These are phyloP conservation scores for Axilococcus clingmanii DNA, from an alignment of 139 green algal genomes.

Conservation along the genomic window DNA sequence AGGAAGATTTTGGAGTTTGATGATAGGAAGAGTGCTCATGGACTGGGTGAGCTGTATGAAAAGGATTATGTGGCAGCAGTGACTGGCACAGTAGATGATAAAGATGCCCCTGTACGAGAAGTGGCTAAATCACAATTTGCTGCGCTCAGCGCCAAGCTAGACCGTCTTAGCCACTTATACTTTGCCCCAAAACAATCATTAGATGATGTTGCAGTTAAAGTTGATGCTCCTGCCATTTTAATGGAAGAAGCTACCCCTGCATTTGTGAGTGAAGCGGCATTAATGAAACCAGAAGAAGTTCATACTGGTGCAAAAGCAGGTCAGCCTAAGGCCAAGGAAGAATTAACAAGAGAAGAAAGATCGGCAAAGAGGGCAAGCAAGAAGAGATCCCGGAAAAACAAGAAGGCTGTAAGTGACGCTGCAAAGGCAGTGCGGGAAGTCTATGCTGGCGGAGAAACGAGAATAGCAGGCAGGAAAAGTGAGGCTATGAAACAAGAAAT, in stretches of 20 bases:
- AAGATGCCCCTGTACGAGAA: conserved; percentile 25
- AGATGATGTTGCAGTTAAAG: conserved; percentile 63
- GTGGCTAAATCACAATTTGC: conserved; percentile 61
- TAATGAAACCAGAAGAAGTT: conserved; percentile 59
- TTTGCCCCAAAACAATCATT: conserved; percentile 83
- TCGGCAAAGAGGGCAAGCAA: conserved; percentile 58
- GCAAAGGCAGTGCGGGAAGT: conserved; percentile 15
- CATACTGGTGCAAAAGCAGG: conserved; percentile 25
- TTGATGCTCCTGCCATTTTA: conserved; percentile 58
- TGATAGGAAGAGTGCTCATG: conserved; percentile 59
- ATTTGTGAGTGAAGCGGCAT: conserved; percentile 41
- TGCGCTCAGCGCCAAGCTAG: conserved; percentile 70
- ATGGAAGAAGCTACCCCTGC: conserved; percentile 30
- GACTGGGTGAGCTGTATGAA: conserved; percentile 75
- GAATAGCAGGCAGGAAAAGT: conserved; percentile 43
- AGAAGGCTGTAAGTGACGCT: conserved; percentile 12
- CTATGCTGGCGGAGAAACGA: conserved; percentile 19
- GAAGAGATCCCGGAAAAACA: too few species aligned
- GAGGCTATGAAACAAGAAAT: conserved; percentile 7
- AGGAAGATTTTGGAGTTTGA: conserved; percentile 57
- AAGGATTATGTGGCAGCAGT: conserved; percentile 48
- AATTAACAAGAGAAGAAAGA: conserved; percentile 64
- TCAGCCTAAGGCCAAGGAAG: conserved; percentile 38
- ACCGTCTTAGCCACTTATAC: conserved; percentile 82
- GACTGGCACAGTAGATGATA: conserved; percentile 21